Conservation (phyloP, 1,284 basidiomycete species). For the Wallemia ichthyophaga region DNA sequence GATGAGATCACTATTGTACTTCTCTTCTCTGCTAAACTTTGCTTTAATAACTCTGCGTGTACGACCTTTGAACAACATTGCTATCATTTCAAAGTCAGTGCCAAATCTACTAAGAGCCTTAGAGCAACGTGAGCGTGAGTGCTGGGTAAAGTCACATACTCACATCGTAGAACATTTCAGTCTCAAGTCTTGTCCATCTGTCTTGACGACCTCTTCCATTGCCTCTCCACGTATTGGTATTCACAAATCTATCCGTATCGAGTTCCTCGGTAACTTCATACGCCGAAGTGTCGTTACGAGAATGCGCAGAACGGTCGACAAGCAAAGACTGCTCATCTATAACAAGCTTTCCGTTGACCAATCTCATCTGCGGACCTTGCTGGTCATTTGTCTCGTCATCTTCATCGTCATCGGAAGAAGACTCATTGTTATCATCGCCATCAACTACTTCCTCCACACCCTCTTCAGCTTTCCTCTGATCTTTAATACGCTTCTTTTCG, state of each 20-base stretch:
- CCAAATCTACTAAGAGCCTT: slow-evolving; percentile 66
- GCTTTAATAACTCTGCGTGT: slow-evolving; percentile 62
- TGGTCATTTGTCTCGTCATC: slow-evolving; percentile 26
- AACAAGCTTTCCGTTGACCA: slow-evolving; percentile 47
- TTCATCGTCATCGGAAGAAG: slow-evolving; percentile 17
- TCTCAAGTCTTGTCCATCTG: slow-evolving; percentile 57
- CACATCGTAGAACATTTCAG: slow-evolving; percentile 54
- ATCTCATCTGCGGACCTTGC: slow-evolving; percentile 47
- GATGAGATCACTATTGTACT: slow-evolving; percentile 26
- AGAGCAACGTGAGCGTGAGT: slow-evolving; percentile 1
- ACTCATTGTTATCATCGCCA: not conserved
- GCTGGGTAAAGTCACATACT: slow-evolving; percentile 11
- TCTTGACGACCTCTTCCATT: slow-evolving; percentile 29
- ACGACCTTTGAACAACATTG: slow-evolving; percentile 51
- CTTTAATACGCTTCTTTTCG: not conserved
- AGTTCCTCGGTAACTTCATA: slow-evolving; percentile 57
- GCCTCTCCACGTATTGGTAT: slow-evolving; percentile 49
- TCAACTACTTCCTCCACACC: not conserved
- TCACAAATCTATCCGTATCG: slow-evolving; percentile 49
- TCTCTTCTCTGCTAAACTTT: slow-evolving; percentile 69
- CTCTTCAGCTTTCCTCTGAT: slow-evolving; percentile 1
- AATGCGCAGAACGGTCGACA: slow-evolving; percentile 26
- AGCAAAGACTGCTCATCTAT: slow-evolving; percentile 48
- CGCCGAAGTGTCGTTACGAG: slow-evolving; percentile 22
- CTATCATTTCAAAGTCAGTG: slow-evolving; percentile 71